Evolutionary conservation across 2,329 filamentous ascomycete genomes (phyloP).

Genomic region (Hypoxylon sp.): DNA sequence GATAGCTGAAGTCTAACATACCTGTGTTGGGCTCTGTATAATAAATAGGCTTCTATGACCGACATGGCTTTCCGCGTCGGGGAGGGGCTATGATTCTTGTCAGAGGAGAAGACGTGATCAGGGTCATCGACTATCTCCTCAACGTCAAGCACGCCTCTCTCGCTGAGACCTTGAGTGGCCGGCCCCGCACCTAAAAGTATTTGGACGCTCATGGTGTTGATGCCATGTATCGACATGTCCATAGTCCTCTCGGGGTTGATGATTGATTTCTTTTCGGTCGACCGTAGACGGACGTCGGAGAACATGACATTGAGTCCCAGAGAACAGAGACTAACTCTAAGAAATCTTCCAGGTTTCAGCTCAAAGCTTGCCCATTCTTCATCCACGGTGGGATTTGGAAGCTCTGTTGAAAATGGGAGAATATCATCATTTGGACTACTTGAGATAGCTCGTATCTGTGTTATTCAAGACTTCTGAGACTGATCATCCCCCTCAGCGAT

Average conservation of each 20-base stretch:
- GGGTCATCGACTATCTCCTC: neutral
- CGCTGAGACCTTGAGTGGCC: neutral
- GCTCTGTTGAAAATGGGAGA: no score
- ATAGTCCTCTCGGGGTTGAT: neutral
- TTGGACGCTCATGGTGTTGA: neutral
- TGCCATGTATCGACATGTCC: neutral
- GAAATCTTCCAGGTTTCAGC: neutral
- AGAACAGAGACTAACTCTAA: neutral
- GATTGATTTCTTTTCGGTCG: neutral
- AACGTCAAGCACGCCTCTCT: neutral
- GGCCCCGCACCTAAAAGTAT: neutral
- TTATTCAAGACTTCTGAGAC: no score
- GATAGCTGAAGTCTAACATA: neutral
- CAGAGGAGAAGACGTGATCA: neutral
- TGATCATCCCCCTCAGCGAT: neutral
- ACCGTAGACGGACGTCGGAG: neutral
- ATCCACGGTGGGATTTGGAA: neutral
- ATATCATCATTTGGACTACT: neutral
- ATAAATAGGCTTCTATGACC: neutral
- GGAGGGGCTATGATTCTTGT: neutral
- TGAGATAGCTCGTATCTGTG: no score
- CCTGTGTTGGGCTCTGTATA: neutral
- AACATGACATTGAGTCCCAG: neutral
- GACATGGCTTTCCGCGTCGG: neutral
- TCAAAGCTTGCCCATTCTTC: neutral